Base-by-base conservation (phyloP, 192 early-diverging fungal species). In the Linnemannia hyalina region DNA sequence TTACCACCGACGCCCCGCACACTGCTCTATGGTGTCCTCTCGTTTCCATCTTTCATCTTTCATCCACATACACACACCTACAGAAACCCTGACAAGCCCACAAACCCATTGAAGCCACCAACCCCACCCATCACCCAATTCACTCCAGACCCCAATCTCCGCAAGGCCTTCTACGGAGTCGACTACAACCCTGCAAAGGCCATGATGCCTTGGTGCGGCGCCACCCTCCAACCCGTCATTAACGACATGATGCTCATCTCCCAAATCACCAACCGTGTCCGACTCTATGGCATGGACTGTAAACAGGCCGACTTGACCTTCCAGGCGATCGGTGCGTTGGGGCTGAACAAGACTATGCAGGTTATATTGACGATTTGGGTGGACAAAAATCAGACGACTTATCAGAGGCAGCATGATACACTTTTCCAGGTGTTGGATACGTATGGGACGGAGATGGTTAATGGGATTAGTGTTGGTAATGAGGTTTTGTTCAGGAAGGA, bases 201-300 rank as follows among this genome's bases (percentile, higher is more conserved):
- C 5, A 63, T 85, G 68, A 77, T 89, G 74, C 78, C 80, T 16
- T 81, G 68, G 74, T 89, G 88, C 20, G 80, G 83, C 26, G 88
- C 77, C 13, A 82, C 71, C 0, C 83, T 81, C 13, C 70, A 81
- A 32, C n/a, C 65, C 10, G 80, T 89, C 11, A 81, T 85, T 42
- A 52, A 89, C 23, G 88, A 89, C 57, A 46, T 89, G 26, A 85
- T 77, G 16, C 60, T 89, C 32, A 80, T 89, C 10, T 89, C 80
- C 23, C 88, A 89, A 26, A 46, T 89, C 41, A 81, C 88, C n/a
- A 83, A 80, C 22, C 83, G 88, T 22, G 82, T 89, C 70, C 79
- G 88, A n/a, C 44, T 89, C 22, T 89, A 89, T 47, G 88, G 88
- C 10, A 81, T 85, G 82, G 88, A 89, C 47, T 89, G 88, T 65